Conservation (phyloP, 225 moss, liverwort and hornwort genomes). For the Sphagnum contortum region DNA sequence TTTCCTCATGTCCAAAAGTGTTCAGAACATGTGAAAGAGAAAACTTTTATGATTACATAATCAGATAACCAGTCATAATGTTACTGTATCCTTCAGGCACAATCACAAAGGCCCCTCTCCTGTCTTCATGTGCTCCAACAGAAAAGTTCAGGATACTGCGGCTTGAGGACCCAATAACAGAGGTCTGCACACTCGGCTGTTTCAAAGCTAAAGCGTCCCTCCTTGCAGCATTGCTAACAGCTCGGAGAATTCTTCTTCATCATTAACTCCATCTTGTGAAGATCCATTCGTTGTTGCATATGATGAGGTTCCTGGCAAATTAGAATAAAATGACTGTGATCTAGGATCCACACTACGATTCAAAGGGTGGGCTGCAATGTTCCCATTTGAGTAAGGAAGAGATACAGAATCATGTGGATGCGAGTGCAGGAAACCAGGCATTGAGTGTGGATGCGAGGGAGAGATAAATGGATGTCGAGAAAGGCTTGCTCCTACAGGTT, state of each 20-base stretch:
- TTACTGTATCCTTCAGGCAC: too few species aligned
- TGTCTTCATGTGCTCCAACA: too few species aligned
- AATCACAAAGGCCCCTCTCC: too few species aligned
- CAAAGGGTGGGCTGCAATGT: constrained; percentile 22
- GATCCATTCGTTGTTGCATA: constrained; percentile 27
- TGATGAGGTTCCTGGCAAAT: constrained; percentile 26
- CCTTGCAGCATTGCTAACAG: constrained; percentile 68
- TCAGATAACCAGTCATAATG: too few species aligned
- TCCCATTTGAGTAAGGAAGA: constrained; percentile 47
- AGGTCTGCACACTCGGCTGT: too few species aligned
- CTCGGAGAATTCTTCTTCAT: constrained; percentile 75
- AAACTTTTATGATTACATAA: too few species aligned
- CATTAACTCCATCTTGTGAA: constrained; percentile 38
- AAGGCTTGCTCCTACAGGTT: constrained; percentile 25
- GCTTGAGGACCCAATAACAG: too few species aligned
- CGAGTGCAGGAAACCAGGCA: constrained; percentile 7
- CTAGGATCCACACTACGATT: constrained; percentile 47
- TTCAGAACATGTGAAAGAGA: too few species aligned
- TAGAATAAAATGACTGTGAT: constrained; percentile 68
- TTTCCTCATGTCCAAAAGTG: too few species aligned
- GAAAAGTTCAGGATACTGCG: too few species aligned
- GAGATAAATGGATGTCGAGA: constrained; percentile 25
- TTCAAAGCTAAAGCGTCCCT: background rate
- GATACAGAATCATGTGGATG: constrained; percentile 38
- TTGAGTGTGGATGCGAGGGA: constrained; percentile 19